These are phyloP conservation scores for Saccharomyces pastorianus DNA, from an alignment of 1,139 yeast species.

Conservation along the genomic window DNA sequence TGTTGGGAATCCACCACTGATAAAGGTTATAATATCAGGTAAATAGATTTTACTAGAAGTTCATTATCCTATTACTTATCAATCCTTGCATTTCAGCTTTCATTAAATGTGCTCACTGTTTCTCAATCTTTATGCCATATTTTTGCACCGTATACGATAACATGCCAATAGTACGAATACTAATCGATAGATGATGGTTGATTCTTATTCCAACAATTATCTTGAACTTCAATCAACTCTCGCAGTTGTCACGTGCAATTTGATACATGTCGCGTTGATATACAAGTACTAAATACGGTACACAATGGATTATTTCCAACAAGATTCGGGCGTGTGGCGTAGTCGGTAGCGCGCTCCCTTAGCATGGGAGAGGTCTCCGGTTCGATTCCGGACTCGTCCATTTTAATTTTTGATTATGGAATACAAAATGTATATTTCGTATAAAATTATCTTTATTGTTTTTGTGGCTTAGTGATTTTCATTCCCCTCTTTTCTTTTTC, in stretches of 20 bases:
- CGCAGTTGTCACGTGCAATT: too few species aligned
- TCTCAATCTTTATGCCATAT: background rate
- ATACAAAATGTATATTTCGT: background rate
- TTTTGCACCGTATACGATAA: background rate
- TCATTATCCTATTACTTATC: background rate
- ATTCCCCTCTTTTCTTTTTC: background rate
- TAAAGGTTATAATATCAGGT: too few species aligned
- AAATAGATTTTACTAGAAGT: too few species aligned
- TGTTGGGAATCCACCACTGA: too few species aligned
- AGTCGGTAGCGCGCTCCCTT: constrained; percentile 90
- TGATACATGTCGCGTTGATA: too few species aligned
- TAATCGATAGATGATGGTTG: background rate
- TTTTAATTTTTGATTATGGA: background rate
- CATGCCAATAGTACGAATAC: background rate
- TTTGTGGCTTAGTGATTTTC: background rate
- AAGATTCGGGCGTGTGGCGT: constrained; percentile 71
- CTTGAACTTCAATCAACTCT: too few species aligned
- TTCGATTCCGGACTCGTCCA: constrained; percentile 87
- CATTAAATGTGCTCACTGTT: background rate
- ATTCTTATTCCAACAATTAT: background rate
- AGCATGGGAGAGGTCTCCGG: constrained; percentile 88
- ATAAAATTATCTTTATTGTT: background rate
- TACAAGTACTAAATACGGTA: too few species aligned
- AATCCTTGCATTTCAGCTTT: background rate
- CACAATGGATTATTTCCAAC: too few species aligned